Base-by-base conservation (phyloP, 2,329 filamentous ascomycete species). In the Ascochyta viciae-villosae region DNA sequence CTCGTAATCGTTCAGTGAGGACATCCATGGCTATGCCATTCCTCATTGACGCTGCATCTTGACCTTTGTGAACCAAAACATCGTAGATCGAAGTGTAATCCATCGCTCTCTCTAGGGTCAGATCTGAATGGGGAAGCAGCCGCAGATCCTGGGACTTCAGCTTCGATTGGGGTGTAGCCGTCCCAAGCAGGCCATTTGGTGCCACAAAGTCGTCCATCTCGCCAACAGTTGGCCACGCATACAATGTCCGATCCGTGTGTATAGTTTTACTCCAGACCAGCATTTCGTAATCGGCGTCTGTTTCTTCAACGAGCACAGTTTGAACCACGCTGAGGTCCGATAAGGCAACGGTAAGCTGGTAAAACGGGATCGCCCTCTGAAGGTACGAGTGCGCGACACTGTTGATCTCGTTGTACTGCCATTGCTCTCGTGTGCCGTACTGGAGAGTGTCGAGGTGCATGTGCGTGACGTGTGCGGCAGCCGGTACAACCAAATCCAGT, bases 131-230 rank as follows among this genome's bases (percentile, higher is more conserved):
- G 4, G 54, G 37, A 5, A 38, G 8, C 12, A 13, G 46, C 8
- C 50, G 50, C 7, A 50, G 64, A 12, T 16, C 34, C 34, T 63
- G 61, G 13, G 33, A 57, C 10, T 33, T 24, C 6, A 27, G 48
- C 34, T 56, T 67, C n/a, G 59, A 23, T 6, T 24, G 57, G 3
- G 64, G 70, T 6, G 16, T 23, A 19, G 42, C 31, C 31, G 29
- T 45, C 26, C 41, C 53, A 22, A 55, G 58, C 22, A 67, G 34
- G 0, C 66, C 70, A 57, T 76, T 67, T 0, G 65, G 62, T 6
- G 66, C 62, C 22, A 76, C 49, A 22, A 75, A 72, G 6, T 70
- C 67, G 10, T 67, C 65, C n/a, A 68, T 57, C 8, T 64, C 55
- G 6, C 62, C 39, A 6, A 65, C 35, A 3, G 40, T 41, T 22